Evolutionary conservation across 2,329 filamentous ascomycete genomes (phyloP).

Genomic region (Talaromyces verruculosus): DNA sequence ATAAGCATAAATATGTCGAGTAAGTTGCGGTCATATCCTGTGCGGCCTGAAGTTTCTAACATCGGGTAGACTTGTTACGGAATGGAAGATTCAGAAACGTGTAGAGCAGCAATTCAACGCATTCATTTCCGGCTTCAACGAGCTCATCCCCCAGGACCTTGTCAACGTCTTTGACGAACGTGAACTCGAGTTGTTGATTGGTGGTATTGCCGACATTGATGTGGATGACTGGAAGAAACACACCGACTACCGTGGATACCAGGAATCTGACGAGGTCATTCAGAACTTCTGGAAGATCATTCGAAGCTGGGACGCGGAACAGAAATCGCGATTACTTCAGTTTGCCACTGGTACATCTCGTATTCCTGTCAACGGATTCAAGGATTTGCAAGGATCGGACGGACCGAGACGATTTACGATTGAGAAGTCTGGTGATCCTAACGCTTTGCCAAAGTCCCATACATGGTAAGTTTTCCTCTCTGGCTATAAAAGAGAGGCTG

Average conservation of each 20-base stretch:
- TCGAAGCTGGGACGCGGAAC: conserved; percentile 94
- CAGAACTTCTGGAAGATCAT: conserved; percentile 98
- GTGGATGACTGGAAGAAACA: conserved; percentile 99
- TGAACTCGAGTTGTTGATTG: conserved; percentile 92
- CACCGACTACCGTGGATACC: conserved; percentile 98
- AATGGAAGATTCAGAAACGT: conserved; percentile 98
- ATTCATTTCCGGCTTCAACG: conserved; percentile 95
- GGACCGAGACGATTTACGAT: conserved; percentile 95
- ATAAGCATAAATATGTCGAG: conserved; percentile 99
- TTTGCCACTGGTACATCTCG: conserved; percentile 97
- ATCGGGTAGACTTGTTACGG: conserved; percentile 73
- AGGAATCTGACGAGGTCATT: conserved; percentile 94
- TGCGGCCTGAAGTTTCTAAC: not conserved
- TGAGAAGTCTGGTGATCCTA: conserved; percentile 90
- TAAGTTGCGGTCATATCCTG: conserved; percentile 41
- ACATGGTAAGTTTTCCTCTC: conserved; percentile 71
- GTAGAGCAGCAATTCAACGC: conserved; percentile 98
- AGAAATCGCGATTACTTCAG: conserved; percentile 93
- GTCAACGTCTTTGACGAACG: conserved; percentile 99
- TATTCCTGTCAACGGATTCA: conserved; percentile 99
- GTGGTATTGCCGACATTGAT: conserved; percentile 99
- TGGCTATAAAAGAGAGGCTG: too few species aligned
- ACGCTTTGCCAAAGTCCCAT: conserved; percentile 91
- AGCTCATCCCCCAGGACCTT: conserved; percentile 91
- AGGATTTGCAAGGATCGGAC: conserved; percentile 95